Conservation (phyloP, 768 basidiomycete species). For the Lentinula sp. region DNA sequence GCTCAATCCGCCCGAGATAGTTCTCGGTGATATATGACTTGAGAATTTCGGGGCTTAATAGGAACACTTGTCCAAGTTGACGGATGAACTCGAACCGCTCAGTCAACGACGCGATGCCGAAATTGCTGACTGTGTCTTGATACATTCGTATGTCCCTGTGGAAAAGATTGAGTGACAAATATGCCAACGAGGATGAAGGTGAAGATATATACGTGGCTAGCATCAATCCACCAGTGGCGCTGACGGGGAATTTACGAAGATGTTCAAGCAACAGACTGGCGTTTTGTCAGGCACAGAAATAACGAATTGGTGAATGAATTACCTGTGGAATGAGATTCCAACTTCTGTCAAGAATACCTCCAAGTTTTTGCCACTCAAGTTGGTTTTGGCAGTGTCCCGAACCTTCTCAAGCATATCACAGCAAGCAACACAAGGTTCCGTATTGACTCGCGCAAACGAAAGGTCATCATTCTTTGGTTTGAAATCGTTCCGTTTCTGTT, state of each 20-base stretch:
- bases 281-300: conserved; percentile 3
- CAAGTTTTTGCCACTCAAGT: conserved; percentile 86
- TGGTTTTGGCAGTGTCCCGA: conserved; percentile 66
- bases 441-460: conserved; percentile 91
- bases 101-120: conserved; percentile 74
- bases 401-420: conserved; percentile 84
- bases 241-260: conserved; percentile 93
- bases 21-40: conserved; percentile 94
- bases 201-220: conserved; percentile 76
- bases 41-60: conserved; percentile 91
- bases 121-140: conserved; percentile 84
- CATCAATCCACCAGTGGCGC: conserved; percentile 95
- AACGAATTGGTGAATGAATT: conserved; percentile 6
- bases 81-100: conserved; percentile 98
- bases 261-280: conserved; percentile 86
- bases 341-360: conserved; percentile 92
- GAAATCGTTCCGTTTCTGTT: conserved; percentile 95
- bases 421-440: conserved; percentile 83
- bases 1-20: conserved; percentile 88
- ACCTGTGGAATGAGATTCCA: conserved; percentile 92
- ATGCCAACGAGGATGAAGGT: neutral
- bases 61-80: conserved; percentile 94
- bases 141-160: conserved; percentile 91
- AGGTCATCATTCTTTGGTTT: conserved; percentile 95
- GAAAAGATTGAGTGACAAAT: neutral